phyloP scores from a whole-genome alignment of 352 stramenopile genomes.

The Globisporangium viniferum region DNA sequence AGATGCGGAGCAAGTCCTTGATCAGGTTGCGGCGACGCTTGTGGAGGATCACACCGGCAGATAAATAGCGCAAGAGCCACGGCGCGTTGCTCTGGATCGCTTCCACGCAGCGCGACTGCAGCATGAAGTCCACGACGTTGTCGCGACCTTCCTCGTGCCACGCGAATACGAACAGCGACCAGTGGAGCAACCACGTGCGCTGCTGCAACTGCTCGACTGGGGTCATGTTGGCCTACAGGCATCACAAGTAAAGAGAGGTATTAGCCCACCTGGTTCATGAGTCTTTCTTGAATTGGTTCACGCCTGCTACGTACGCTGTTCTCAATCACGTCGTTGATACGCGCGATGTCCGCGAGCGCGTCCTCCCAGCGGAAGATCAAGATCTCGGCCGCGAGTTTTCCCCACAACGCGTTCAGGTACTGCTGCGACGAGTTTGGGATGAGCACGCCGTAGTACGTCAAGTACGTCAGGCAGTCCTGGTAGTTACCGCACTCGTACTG shows the following conservation, averaged over 20 bases:
- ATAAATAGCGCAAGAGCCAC: constrained; percentile 97
- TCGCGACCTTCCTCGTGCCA: constrained; percentile 93
- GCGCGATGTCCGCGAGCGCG: constrained; percentile 90
- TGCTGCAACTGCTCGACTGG: constrained; percentile 95
- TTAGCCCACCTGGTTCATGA: not conserved
- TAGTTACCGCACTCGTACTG: constrained; percentile 98
- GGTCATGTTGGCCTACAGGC: constrained; percentile 54
- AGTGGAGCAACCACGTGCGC: constrained; percentile 98
- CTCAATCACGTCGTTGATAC: constrained; percentile 94
- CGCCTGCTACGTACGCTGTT: constrained; percentile 64
- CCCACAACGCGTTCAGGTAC: constrained; percentile 92
- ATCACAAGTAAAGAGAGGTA: constrained; percentile 6
- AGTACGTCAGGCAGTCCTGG: constrained; percentile 86
- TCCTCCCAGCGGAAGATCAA: constrained; percentile 96
- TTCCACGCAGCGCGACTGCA: constrained; percentile 90
- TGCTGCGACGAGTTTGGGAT: constrained; percentile 85
- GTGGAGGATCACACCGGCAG: constrained; percentile 96
- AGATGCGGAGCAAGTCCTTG: constrained; percentile 95
- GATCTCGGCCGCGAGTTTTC: constrained; percentile 95
- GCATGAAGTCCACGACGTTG: constrained; percentile 97
- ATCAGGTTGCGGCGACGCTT: constrained; percentile 93
- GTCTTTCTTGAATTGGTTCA: not conserved
- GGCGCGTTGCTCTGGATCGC: constrained; percentile 98
- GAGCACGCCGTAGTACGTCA: constrained; percentile 89
- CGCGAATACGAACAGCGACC: constrained; percentile 95